Percentiles rank a stretch among this genome's conserved stretches.
These are phyloP conservation scores for Oryza glaberrima DNA, from an alignment of 176 grass and related monocot genomes.

Conservation along the genomic window DNA sequence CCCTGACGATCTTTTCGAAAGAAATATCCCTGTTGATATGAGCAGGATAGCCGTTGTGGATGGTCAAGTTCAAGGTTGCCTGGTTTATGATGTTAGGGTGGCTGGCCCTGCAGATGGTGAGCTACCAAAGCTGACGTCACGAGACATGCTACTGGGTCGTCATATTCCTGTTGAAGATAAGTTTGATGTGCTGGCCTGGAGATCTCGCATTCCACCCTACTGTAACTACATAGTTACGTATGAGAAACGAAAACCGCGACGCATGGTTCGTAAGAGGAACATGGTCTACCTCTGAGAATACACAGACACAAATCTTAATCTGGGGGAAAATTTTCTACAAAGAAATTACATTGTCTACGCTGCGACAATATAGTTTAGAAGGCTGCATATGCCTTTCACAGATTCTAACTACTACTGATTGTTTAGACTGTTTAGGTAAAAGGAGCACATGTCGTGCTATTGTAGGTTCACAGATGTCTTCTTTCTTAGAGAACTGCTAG, in stretches of 20 bases:
- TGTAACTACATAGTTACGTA: neutral
- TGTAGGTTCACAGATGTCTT: neutral
- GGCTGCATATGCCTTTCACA: neutral
- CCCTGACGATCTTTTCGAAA: slow-evolving; percentile 8
- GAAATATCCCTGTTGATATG: neutral
- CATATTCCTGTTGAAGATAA: slow-evolving; percentile 1
- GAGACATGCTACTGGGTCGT: slow-evolving; percentile 4
- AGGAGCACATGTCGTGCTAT: neutral
- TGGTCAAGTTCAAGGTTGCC: neutral
- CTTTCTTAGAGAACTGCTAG: neutral
- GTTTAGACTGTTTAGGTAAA: neutral
- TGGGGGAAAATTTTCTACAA: neutral
- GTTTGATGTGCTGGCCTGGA: slow-evolving; percentile 28
- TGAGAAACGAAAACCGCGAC: neutral
- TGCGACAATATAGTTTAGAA: neutral
- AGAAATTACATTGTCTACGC: neutral
- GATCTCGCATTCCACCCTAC: slow-evolving; percentile 32
- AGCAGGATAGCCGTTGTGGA: neutral
- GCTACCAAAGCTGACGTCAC: neutral
- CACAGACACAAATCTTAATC: neutral
- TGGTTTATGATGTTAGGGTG: slow-evolving; percentile 34
- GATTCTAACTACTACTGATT: neutral
- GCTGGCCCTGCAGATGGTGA: slow-evolving; percentile 14
- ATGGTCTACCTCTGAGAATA: neutral
- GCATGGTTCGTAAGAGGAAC: neutral